Percentiles rank a stretch among this genome's conserved stretches.
Conservation (phyloP, 345 rosid genomes). For the Brassica cretica region DNA sequence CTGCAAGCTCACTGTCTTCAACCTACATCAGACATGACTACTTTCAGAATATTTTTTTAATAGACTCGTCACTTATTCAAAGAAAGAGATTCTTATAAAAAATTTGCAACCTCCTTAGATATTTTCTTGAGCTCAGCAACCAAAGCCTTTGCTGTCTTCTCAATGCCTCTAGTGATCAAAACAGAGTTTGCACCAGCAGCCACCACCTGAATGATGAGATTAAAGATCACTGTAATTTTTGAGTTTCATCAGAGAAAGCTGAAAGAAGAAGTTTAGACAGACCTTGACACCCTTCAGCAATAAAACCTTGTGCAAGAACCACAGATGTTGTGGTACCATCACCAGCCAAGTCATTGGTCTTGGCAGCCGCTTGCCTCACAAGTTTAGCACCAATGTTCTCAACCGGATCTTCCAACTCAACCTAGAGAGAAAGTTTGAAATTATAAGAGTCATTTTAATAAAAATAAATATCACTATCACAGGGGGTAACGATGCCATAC, state of each 20-base stretch:
- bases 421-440: constrained; percentile 42
- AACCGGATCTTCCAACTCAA: constrained; percentile 96
- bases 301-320: constrained; percentile 96
- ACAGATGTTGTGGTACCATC: constrained; percentile 98
- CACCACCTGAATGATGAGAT: constrained; percentile 60
- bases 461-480: background rate
- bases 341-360: constrained; percentile 97
- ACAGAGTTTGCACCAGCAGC: constrained; percentile 99
- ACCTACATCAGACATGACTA: constrained; percentile 51
- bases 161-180: constrained; percentile 91
- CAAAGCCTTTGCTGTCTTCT: constrained; percentile 85
- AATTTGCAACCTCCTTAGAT: constrained; percentile 74
- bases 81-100: background rate
- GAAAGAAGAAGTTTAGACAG: constrained; percentile 20
- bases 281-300: constrained; percentile 98
- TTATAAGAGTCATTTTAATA: background rate
- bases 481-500: constrained; percentile 33
- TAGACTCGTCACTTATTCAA: background rate
- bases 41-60: background rate
- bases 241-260: constrained; percentile 1
- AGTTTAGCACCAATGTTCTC: constrained; percentile 98
- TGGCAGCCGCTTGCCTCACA: constrained; percentile 97
- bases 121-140: constrained; percentile 74
- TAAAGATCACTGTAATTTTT: background rate
- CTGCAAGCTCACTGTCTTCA: constrained; percentile 98